These are phyloP conservation scores for Cornus controversa DNA, from an alignment of 148 eudicot genomes.

Conservation along the genomic window DNA sequence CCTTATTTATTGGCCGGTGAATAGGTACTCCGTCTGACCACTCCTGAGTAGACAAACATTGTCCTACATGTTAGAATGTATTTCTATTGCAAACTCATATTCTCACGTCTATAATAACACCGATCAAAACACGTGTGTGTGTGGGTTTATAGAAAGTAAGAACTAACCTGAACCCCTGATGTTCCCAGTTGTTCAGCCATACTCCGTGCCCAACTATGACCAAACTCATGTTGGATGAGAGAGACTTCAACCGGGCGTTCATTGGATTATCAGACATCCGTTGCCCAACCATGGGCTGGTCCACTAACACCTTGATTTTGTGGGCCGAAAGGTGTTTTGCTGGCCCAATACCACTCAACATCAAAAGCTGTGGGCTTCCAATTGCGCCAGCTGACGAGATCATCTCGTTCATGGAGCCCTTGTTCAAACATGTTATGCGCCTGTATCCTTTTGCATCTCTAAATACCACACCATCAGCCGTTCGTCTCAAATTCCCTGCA, in stretches of 20 bases:
- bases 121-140: no score
- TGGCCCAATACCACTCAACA: conserved; percentile 91
- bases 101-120: no score
- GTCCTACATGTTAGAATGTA: no score
- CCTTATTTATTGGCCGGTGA: no score
- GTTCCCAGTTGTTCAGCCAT: conserved; percentile 20
- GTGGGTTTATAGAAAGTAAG: no score
- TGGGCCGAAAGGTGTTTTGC: conserved; percentile 43
- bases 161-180: conserved; percentile 44
- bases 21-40: no score
- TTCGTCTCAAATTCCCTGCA: conserved; percentile 34
- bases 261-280: conserved; percentile 88
- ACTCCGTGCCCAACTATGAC: conserved; percentile 21
- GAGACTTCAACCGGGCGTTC: conserved; percentile 67
- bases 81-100: no score
- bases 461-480: conserved; percentile 63
- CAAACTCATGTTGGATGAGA: conserved; percentile 56
- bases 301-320: conserved; percentile 50
- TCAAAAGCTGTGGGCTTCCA: conserved; percentile 85
- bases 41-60: no score
- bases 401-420: conserved; percentile 49
- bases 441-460: conserved; percentile 46
- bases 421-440: conserved; percentile 52
- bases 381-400: conserved; percentile 70
- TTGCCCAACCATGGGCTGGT: conserved; percentile 81